Evolutionary conservation across 305 asterid genomes (phyloP).

Genomic region (Salvia sclarea): DNA sequence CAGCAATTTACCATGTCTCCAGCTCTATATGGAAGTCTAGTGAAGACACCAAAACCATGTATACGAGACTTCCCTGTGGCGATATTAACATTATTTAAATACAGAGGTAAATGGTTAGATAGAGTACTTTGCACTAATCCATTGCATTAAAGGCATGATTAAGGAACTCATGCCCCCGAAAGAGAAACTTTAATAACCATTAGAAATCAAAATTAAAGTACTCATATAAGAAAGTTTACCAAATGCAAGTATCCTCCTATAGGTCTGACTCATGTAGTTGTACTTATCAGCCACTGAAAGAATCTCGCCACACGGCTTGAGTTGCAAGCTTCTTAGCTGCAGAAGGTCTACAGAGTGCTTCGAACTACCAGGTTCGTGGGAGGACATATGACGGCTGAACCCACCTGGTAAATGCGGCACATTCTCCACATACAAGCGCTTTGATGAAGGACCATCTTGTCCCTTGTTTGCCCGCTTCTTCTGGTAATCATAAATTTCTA

Average conservation of each 20-base stretch:
- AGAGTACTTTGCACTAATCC: constrained; percentile 10
- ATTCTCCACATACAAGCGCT: constrained; percentile 90
- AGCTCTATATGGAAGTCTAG: constrained; percentile 81
- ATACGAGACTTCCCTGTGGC: constrained; percentile 86
- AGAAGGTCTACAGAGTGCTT: constrained; percentile 57
- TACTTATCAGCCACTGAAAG: constrained; percentile 91
- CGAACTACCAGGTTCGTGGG: constrained; percentile 49
- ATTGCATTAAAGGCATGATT: constrained; percentile 10
- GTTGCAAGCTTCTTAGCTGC: constrained; percentile 58
- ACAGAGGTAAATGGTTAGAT: constrained; percentile 26
- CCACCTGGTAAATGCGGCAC: constrained; percentile 91
- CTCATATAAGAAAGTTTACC: constrained; percentile 50
- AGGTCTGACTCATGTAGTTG: constrained; percentile 77
- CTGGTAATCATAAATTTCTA: constrained; percentile 71
- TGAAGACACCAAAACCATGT: constrained; percentile 94
- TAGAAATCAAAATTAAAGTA: neutral
- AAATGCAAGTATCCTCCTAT: constrained; percentile 72
- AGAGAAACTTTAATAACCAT: neutral
- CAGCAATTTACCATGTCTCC: constrained; percentile 89
- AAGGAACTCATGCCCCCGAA: neutral
- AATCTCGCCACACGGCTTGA: constrained; percentile 64
- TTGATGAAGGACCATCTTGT: constrained; percentile 78
- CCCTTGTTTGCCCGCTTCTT: constrained; percentile 76
- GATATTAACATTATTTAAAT: constrained; percentile 35
- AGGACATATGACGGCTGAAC: constrained; percentile 66